phyloP scores from a whole-genome alignment of 768 basidiomycete species.

The Myochromella boudieri region DNA sequence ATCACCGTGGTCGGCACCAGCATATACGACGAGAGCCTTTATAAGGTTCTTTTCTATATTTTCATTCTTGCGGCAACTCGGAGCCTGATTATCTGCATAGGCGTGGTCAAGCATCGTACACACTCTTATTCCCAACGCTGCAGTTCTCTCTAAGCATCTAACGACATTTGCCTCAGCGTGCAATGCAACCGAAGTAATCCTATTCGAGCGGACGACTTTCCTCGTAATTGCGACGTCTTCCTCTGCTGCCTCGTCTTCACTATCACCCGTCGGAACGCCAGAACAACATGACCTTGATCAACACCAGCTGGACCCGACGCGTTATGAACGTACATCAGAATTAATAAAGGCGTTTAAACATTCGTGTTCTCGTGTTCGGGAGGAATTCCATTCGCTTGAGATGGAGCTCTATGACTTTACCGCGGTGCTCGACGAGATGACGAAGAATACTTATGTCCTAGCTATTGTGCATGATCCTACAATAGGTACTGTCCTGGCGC shows the following conservation, averaged over 20 bases:
- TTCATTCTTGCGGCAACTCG: neutral
- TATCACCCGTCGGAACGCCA: conserved; percentile 13
- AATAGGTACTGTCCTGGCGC: conserved; percentile 56
- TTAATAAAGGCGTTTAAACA: conserved; percentile 95
- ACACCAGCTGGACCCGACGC: conserved; percentile 60
- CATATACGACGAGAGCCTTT: conserved; percentile 96
- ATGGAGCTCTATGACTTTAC: conserved; percentile 86
- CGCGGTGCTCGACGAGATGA: conserved; percentile 90
- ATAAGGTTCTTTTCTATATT: conserved; percentile 59
- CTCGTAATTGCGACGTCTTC: conserved; percentile 91
- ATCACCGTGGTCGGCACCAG: conserved; percentile 88
- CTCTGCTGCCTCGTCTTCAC: conserved; percentile 33
- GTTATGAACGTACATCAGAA: conserved; percentile 88
- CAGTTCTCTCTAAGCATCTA: conserved; percentile 85
- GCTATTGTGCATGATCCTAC: conserved; percentile 87
- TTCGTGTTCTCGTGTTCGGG: conserved; percentile 80
- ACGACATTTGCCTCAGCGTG: conserved; percentile 84
- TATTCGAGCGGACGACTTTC: conserved; percentile 97
- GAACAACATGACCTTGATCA: conserved; percentile 30
- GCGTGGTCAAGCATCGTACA: conserved; percentile 99
- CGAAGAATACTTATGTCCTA: conserved; percentile 90
- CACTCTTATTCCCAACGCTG: conserved; percentile 92
- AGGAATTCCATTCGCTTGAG: conserved; percentile 85
- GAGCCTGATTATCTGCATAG: conserved; percentile 46
- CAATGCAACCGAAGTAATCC: conserved; percentile 88